Base-by-base conservation (phyloP, 805 yeast species). In the Saccharomycopsis selenospora region DNA sequence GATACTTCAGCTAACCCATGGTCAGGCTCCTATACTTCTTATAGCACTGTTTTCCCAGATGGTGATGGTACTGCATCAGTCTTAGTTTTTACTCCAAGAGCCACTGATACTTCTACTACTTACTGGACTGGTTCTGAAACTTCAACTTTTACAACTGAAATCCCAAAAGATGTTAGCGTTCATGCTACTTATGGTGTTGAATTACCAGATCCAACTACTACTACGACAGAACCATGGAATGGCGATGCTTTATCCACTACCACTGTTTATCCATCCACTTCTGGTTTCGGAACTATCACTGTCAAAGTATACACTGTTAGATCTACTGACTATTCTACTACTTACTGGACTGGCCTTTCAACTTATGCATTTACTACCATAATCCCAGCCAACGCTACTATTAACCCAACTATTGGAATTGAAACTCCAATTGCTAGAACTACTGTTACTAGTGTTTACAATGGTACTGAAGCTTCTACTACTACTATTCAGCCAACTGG, bases 361-460 rank as follows among this genome's bases (percentile, higher is more conserved):
- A 50, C 53, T 17, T 47, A 50, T 11, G 17, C 38, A 5, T 44
- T 42, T 23, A 25, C 28, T 4, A 43, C 47, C 28, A 27, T 44
- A 5, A 46, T 45, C n/a, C 22, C 45, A 8, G 27, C 40, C n/a
- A n/a, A 23, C 10, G 18, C 43, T 7, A 48, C 47, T 20, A 42
- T n/a, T 3, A 47, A 14, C 48, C 55, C 55, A 46, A 48, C 40
- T 52, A 54, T 13, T 33, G 38, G 17, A 33, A 20, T 33, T 4
- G 38, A 33, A 10, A 33, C 38, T 10, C 38, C 38, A 14, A 20
- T 14, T 14, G 38, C 38, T 33, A 33, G 38, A 33, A 20, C 10
- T 14, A 33, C 38, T 20, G 17, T 20, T 10, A 33, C 38, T 14
- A 10, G 17, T 14, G 20, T 20, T 33, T 33, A 20, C 20, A 33